Conservation (phyloP, 164 flowering plant genomes). For the Cinnamomum chago region DNA sequence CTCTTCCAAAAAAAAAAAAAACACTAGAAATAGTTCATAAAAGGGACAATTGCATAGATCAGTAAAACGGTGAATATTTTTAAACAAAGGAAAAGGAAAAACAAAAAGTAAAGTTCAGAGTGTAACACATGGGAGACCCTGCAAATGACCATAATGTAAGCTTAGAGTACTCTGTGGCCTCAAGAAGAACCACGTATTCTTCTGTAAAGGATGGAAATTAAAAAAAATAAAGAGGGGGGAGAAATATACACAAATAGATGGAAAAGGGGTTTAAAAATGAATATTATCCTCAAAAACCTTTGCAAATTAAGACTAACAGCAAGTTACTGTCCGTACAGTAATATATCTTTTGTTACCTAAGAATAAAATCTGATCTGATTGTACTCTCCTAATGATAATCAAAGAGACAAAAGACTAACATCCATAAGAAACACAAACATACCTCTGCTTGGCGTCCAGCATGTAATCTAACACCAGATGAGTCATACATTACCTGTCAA, state of each 20-base stretch:
- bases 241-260: too few species aligned
- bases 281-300: too few species aligned
- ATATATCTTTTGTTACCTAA: not conserved
- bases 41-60: not conserved
- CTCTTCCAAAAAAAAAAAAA: too few species aligned
- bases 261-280: too few species aligned
- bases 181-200: not conserved
- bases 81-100: too few species aligned
- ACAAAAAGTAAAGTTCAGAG: too few species aligned
- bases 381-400: too few species aligned
- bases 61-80: not conserved
- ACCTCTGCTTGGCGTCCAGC: constrained; percentile 99
- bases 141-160: not conserved
- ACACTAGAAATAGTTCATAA: not conserved
- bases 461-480: constrained; percentile 88
- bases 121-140: too few species aligned
- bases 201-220: not conserved
- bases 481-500: constrained; percentile 96
- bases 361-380: not conserved
- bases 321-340: too few species aligned
- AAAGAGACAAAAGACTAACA: too few species aligned
- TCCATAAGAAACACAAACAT: constrained; percentile 11
- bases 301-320: too few species aligned
- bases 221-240: too few species aligned
- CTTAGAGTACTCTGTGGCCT: not conserved